These are phyloP conservation scores for Pleurotus citrinopileatus DNA, from an alignment of 768 basidiomycete species.

Conservation along the genomic window DNA sequence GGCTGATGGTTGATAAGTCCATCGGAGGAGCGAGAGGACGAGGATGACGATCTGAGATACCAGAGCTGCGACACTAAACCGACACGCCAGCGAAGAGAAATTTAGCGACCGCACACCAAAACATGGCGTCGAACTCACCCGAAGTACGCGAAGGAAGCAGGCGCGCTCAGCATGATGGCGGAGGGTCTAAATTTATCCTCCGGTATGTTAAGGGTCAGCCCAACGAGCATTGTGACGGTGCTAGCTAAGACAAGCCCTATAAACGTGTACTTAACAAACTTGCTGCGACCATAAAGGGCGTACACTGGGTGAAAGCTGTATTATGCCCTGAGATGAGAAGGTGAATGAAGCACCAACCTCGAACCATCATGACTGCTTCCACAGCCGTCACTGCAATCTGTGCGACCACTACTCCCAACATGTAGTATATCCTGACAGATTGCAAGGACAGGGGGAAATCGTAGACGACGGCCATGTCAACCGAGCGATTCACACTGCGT, in stretches of 20 bases:
- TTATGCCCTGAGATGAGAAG: not conserved
- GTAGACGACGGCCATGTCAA: conserved; percentile 11
- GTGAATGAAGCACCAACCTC: conserved; percentile 18
- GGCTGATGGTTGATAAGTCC: not conserved
- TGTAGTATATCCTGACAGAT: conserved; percentile 15
- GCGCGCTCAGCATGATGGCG: conserved; percentile 8
- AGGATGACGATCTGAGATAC: conserved; percentile 14
- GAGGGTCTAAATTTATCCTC: conserved; percentile 7
- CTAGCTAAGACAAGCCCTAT: conserved; percentile 18
- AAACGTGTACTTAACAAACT: conserved; percentile 19
- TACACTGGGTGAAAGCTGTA: conserved; percentile 20
- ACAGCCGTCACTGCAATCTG: conserved; percentile 19
- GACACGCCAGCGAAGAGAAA: not conserved
- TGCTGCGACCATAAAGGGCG: conserved; percentile 25
- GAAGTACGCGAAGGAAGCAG: conserved; percentile 15
- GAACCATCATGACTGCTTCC: conserved; percentile 28
- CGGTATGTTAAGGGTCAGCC: conserved; percentile 11
- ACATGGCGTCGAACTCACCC: conserved; percentile 12
- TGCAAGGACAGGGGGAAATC: conserved; percentile 3
- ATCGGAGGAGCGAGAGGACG: conserved; percentile 9
- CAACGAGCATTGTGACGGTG: conserved; percentile 7
- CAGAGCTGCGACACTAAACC: conserved; percentile 8
- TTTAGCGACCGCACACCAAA: not conserved
- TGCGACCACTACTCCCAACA: conserved; percentile 23
- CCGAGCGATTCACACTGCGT: conserved; percentile 18